These are phyloP conservation scores for Mortierella sp. DNA, from an alignment of 371 early-diverging fungal species.

Conservation along the genomic window DNA sequence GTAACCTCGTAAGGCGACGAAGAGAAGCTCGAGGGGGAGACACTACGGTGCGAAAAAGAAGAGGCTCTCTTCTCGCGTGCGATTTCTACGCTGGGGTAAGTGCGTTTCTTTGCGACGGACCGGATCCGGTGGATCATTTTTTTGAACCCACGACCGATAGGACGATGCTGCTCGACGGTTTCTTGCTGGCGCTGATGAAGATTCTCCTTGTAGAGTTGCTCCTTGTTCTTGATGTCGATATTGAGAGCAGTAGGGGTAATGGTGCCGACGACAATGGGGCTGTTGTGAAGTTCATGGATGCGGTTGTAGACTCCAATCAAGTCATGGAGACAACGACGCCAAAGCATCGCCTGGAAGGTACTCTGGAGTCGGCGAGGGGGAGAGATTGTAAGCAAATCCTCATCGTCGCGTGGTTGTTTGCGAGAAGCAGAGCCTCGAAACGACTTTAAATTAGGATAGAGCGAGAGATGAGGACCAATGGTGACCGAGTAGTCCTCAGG, in stretches of 20 bases:
- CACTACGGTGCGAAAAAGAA: background rate
- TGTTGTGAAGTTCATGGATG: conserved; percentile 23
- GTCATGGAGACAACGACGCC: conserved; percentile 29
- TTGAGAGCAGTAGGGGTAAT: background rate
- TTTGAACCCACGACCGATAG: conserved; percentile 2
- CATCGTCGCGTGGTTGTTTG: background rate
- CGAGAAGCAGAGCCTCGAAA: background rate
- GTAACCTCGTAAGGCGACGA: background rate
- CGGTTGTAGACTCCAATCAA: conserved; percentile 19
- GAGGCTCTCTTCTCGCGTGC: background rate
- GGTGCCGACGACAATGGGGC: too few species aligned
- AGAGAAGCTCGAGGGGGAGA: background rate
- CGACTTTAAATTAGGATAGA: background rate
- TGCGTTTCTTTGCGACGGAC: conserved; percentile 5
- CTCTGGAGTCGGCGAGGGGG: conserved; percentile 19
- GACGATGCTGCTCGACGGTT: background rate
- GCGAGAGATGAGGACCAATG: conserved; percentile 17
- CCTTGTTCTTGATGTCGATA: background rate
- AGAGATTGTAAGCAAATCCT: background rate
- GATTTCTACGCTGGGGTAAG: background rate
- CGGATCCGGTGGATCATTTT: conserved; percentile 1
- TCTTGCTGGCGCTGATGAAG: background rate
- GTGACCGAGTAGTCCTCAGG: conserved; percentile 7
- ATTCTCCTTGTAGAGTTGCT: background rate
- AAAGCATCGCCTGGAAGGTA: conserved; percentile 35